Conservation (phyloP, 371 early-diverging fungal species). For the Actinomortierella ambigua region DNA sequence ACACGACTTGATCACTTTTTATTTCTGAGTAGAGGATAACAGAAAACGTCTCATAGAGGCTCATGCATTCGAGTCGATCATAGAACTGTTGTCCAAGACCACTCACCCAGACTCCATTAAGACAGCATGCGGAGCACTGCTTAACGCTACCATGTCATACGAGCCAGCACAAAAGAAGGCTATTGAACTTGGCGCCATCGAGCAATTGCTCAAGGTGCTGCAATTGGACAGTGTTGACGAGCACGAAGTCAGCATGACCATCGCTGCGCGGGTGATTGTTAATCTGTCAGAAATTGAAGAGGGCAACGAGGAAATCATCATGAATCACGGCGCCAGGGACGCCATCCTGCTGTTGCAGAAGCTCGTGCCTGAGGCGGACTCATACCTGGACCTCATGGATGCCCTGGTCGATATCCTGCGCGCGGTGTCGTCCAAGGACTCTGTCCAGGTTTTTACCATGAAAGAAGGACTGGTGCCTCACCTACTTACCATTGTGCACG, state of each 20-base stretch:
- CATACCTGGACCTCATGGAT: constrained; percentile 32
- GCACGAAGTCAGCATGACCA: constrained; percentile 45
- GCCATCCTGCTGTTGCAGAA: constrained; percentile 17
- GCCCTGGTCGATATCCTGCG: constrained; percentile 25
- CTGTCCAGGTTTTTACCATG: constrained; percentile 51
- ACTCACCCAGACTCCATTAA: constrained; percentile 50
- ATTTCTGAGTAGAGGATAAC: constrained; percentile 58
- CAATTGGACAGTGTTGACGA: constrained; percentile 45
- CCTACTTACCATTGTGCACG: constrained; percentile 53
- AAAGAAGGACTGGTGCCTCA: constrained; percentile 44
- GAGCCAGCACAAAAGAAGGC: constrained; percentile 54
- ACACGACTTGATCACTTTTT: neutral
- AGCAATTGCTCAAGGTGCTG: constrained; percentile 45
- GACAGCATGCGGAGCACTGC: constrained; percentile 70
- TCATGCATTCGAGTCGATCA: constrained; percentile 50
- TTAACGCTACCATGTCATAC: constrained; percentile 80
- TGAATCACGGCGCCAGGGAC: constrained; percentile 18
- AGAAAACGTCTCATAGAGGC: constrained; percentile 65
- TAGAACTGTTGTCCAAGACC: constrained; percentile 49
- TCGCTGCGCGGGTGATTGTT: constrained; percentile 22
- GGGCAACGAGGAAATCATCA: constrained; percentile 20
- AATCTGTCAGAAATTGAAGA: constrained; percentile 33
- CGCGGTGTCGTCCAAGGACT: constrained; percentile 34
- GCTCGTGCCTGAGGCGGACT: constrained; percentile 13
- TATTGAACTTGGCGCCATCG: constrained; percentile 48